These are phyloP conservation scores for Tricladium varicosporioides DNA, from an alignment of 2,329 filamentous ascomycete genomes.

Conservation along the genomic window DNA sequence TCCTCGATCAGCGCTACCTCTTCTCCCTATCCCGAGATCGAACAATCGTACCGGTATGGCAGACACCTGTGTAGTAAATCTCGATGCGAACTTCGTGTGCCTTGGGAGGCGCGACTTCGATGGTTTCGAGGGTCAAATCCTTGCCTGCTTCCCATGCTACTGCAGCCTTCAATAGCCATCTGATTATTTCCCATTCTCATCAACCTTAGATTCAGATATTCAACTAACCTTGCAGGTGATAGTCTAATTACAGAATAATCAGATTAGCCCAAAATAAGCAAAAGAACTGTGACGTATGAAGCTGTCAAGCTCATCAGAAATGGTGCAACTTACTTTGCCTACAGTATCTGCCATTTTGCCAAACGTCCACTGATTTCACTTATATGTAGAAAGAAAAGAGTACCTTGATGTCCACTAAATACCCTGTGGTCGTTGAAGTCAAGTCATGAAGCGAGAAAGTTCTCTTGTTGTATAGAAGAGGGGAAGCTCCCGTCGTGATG, in stretches of 20 bases:
- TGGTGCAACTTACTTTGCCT: conserved; percentile 5
- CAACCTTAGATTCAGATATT: background rate
- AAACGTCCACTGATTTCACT: background rate
- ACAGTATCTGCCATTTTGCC: conserved; percentile 4
- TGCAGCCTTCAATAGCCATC: conserved; percentile 60
- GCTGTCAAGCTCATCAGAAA: background rate
- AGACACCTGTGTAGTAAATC: conserved; percentile 97
- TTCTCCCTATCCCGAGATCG: background rate
- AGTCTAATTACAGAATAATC: conserved; percentile 22
- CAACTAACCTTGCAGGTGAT: conserved; percentile 36
- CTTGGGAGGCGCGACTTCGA: conserved; percentile 85
- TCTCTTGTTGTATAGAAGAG: background rate
- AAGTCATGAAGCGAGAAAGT: too few relatives aligned
- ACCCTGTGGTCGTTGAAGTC: background rate
- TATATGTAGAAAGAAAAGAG: background rate
- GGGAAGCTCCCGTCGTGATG: background rate
- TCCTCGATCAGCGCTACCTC: conserved; percentile 10
- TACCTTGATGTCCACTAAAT: conserved; percentile 5
- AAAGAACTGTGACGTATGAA: background rate
- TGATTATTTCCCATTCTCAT: conserved; percentile 10
- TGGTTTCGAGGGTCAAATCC: conserved; percentile 82
- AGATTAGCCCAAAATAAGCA: background rate
- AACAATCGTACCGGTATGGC: conserved; percentile 76
- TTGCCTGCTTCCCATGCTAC: conserved; percentile 97
- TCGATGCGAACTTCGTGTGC: conserved; percentile 96